phyloP scores from a whole-genome alignment of 2,329 filamentous ascomycete genomes.

The Fusarium vanettenii region DNA sequence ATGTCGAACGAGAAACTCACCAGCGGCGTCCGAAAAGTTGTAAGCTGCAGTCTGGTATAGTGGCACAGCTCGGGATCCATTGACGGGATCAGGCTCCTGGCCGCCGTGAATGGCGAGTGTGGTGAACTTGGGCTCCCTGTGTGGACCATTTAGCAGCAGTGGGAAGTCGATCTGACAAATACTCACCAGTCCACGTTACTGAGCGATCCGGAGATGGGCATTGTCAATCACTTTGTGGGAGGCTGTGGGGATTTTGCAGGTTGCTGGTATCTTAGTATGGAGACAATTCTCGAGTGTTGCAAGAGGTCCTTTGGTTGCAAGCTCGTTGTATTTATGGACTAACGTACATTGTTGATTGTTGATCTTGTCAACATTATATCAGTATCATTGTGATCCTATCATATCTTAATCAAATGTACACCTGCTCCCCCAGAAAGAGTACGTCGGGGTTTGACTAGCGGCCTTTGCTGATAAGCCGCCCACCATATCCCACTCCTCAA shows the following conservation, averaged over 20 bases:
- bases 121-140: neutral
- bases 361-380: neutral
- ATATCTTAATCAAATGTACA: neutral
- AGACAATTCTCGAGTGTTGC: neutral
- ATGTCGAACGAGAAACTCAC: neutral
- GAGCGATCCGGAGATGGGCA: neutral
- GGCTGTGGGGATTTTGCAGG: neutral
- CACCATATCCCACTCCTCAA: neutral
- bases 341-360: too few species aligned
- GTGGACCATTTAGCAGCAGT: neutral
- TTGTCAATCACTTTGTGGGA: neutral
- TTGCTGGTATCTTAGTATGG: neutral
- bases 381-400: neutral
- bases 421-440: neutral
- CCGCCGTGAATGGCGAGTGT: neutral
- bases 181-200: neutral
- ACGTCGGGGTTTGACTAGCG: neutral
- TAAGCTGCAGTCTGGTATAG: neutral
- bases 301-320: neutral
- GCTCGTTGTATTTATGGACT: neutral
- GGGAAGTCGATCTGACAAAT: neutral
- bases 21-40: neutral
- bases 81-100: neutral
- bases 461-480: neutral
- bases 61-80: neutral